Evolutionary conservation across 1,284 basidiomycete species (phyloP).

Genomic region (Sporisorium exsertum): DNA sequence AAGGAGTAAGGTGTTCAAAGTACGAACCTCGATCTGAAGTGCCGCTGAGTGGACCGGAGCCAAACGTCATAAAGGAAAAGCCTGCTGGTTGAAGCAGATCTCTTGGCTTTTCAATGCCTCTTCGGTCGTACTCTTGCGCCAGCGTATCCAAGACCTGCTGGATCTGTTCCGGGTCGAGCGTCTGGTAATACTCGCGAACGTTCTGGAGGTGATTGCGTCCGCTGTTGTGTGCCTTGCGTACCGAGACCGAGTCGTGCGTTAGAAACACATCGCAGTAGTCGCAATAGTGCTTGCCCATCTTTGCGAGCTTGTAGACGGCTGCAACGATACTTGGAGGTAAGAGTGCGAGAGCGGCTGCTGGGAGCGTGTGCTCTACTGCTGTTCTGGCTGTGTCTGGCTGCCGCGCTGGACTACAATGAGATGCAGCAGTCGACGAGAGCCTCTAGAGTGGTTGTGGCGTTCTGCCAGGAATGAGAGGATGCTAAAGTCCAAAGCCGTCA

Average conservation of each 20-base stretch:
- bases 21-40: conserved; percentile 41
- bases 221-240: conserved; percentile 96
- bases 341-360: too few relatives aligned
- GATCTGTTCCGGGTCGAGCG: conserved; percentile 93
- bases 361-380: too few relatives aligned
- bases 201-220: conserved; percentile 96
- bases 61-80: conserved; percentile 53
- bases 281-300: conserved; percentile 67
- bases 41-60: conserved; percentile 50
- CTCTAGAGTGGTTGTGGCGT: too few relatives aligned
- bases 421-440: too few relatives aligned
- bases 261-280: conserved; percentile 68
- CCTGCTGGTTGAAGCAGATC: conserved; percentile 50
- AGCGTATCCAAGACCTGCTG: conserved; percentile 97
- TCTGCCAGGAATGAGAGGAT: too few relatives aligned
- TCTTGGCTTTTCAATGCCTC: conserved; percentile 52
- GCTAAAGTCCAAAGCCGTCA: too few relatives aligned
- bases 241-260: conserved; percentile 71
- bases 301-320: neutral
- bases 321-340: neutral
- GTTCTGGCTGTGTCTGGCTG: too few relatives aligned
- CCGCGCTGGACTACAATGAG: too few relatives aligned
- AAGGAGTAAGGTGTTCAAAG: too few relatives aligned
- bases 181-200: conserved; percentile 96
- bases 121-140: conserved; percentile 83